Base-by-base conservation (phyloP, 176 grass and related monocot genomes). In the Themeda triandra region DNA sequence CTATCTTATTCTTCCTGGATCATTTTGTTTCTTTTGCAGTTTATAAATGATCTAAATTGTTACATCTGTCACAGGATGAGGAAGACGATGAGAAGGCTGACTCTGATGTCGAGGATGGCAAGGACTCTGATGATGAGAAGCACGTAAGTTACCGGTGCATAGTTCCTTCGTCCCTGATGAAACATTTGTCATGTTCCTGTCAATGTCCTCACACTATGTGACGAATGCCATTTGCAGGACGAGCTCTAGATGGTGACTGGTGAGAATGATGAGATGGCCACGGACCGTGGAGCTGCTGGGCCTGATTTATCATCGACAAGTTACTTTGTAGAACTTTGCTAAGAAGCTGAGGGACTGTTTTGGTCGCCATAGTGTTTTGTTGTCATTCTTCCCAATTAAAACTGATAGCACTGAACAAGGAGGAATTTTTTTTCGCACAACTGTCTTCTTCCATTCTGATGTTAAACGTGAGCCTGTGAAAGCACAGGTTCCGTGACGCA, bases 221-320 rank as follows among this genome's bases (percentile, higher is more conserved):
- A 40, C 8, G 8, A 10, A 45, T 56, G 23, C 2, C 35, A 27
- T 76, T 82, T 70, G 13, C 91, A 96, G 93, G 93, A 96, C 82
- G 93, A 96, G 86, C 93, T 96, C 73, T 96, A 91, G 89, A 93
- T 71, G 86, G 66, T 6, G 63, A 73, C 69, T 71, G 86, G 66
- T 6, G 63, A 73, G 75, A 77, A 86, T 86, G 72, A 85, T 63
- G 88, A 37, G 13, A 73, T 46, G 82, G 59, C 79, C 0, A 25
- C 64, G 1, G 7, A 48, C 39, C 66, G 74, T 71, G 13, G 27
- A 2, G 12, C 41, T 6, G 58, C 19, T 31, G 68, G 68, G 73
- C 80, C 80, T 75, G 40, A 54, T 85, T 87, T 84, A 72, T 75
- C 53, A 58, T 85, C 36, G 69, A 89, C 82, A 71, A 33, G 53